phyloP scores from a whole-genome alignment of 768 basidiomycete genomes.

The Ramaria rubella region DNA sequence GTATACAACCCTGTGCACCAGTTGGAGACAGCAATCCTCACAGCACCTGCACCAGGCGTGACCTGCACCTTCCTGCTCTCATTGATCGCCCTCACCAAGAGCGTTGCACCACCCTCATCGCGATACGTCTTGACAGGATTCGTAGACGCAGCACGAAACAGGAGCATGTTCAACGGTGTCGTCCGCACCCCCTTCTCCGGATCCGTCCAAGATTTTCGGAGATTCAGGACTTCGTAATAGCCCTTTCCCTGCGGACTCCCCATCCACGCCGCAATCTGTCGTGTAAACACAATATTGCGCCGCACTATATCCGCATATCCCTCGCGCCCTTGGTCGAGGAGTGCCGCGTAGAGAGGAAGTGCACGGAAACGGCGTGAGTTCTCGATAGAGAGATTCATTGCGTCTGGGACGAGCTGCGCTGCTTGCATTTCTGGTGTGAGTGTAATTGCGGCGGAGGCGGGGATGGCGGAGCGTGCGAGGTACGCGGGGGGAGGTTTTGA shows the following conservation, averaged over 20 bases:
- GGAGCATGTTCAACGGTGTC: slow-evolving; percentile 31
- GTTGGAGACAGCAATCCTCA: slow-evolving; percentile 34
- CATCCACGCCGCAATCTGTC: slow-evolving; percentile 26
- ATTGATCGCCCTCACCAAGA: slow-evolving; percentile 29
- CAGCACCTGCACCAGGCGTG: slow-evolving; percentile 25
- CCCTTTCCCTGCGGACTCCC: background rate
- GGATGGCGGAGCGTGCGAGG: slow-evolving; percentile 18
- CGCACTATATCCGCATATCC: slow-evolving; percentile 32
- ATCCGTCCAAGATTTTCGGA: slow-evolving; percentile 1
- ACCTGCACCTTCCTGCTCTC: slow-evolving; percentile 29
- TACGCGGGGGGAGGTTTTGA: slow-evolving; percentile 28
- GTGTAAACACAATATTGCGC: slow-evolving; percentile 32
- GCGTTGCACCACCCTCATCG: background rate
- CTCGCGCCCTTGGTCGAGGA: slow-evolving; percentile 30
- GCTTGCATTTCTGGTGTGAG: slow-evolving; percentile 11
- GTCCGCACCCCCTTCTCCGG: background rate
- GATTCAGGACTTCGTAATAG: slow-evolving; percentile 24
- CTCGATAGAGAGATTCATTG: slow-evolving; percentile 34
- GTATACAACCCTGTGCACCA: slow-evolving; percentile 21
- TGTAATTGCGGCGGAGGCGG: background rate
- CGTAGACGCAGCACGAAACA: slow-evolving; percentile 24
- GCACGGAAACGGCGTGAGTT: slow-evolving; percentile 38
- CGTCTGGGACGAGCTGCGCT: slow-evolving; percentile 22
- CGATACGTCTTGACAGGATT: slow-evolving; percentile 4
- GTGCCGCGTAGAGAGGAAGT: slow-evolving; percentile 32